These are phyloP conservation scores for Ceratocystis eucalypticola DNA, from an alignment of 2,329 filamentous ascomycete genomes.

Conservation along the genomic window DNA sequence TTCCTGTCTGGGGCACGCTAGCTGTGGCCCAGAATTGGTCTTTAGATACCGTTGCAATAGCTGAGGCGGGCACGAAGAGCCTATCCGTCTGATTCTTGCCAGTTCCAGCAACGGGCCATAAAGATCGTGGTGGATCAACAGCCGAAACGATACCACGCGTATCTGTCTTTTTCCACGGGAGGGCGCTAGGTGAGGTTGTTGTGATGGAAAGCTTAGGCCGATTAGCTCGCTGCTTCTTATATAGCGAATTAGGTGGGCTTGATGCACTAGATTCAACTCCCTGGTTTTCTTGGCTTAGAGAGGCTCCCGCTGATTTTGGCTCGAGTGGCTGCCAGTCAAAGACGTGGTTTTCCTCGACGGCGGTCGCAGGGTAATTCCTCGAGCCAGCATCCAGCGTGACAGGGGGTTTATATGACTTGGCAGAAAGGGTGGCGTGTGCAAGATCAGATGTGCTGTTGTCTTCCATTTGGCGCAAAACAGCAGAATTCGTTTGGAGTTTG, in stretches of 20 bases:
- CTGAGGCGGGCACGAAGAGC: not conserved
- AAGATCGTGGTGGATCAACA: slow-evolving; percentile 12
- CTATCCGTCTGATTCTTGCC: not conserved
- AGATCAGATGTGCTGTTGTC: not conserved
- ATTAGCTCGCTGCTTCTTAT: not conserved
- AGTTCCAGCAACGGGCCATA: slow-evolving; percentile 7
- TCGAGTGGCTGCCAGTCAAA: slow-evolving; percentile 13
- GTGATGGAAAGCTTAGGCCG: slow-evolving; percentile 17
- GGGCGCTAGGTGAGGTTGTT: not conserved
- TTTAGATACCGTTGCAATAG: not conserved
- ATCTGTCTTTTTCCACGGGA: slow-evolving; percentile 16
- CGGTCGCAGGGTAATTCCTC: slow-evolving; percentile 11
- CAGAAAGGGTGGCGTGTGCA: slow-evolving; percentile 3
- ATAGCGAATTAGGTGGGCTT: not conserved
- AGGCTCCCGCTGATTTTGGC: not conserved
- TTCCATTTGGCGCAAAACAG: slow-evolving; percentile 17
- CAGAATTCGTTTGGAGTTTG: slow-evolving; percentile 17
- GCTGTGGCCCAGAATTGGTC: slow-evolving; percentile 17
- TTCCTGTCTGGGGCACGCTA: slow-evolving; percentile 18
- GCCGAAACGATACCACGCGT: slow-evolving; percentile 11
- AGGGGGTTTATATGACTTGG: not conserved
- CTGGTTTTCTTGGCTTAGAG: not conserved
- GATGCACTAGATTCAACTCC: not conserved
- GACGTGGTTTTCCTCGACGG: not conserved
- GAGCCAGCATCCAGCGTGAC: not conserved